Percentiles rank a stretch among this genome's conserved stretches.
These are phyloP conservation scores for Skeletonema grethae DNA, from an alignment of 108 stramenopile species.

Conservation along the genomic window DNA sequence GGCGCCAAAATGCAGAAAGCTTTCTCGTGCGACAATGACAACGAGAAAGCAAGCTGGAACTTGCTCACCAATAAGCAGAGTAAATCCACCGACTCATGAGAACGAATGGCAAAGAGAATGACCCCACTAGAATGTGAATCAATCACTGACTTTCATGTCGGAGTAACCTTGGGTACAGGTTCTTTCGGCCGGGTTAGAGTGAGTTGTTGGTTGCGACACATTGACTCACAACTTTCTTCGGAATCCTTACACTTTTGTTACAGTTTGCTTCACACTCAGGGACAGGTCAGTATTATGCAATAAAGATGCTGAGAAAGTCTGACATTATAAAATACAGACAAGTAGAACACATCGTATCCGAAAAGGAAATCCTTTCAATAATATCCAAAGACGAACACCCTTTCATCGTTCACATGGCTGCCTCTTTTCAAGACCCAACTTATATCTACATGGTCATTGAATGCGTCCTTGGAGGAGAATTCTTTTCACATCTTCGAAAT, in stretches of 20 bases:
- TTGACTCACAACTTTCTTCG: not conserved
- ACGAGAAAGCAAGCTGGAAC: too few relatives aligned
- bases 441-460: conserved; percentile 78
- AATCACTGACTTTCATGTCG: conserved; percentile 69
- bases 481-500: conserved; percentile 64
- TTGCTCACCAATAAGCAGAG: too few relatives aligned
- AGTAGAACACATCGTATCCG: conserved; percentile 82
- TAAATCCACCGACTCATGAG: too few relatives aligned
- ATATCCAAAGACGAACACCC: conserved; percentile 62
- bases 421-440: conserved; percentile 62
- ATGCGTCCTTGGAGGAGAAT: conserved; percentile 83
- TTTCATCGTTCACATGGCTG: conserved; percentile 73
- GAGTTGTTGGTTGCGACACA: not conserved
- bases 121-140: conserved; percentile 21
- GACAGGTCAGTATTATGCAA: conserved; percentile 56
- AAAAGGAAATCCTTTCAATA: conserved; percentile 67
- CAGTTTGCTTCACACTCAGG: conserved; percentile 69
- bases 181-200: conserved; percentile 81
- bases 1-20: too few relatives aligned
- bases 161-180: conserved; percentile 85
- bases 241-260: too few relatives aligned
- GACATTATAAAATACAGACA: conserved; percentile 70
- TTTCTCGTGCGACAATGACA: too few relatives aligned
- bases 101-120: not conserved
- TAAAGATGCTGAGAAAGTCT: conserved; percentile 84